Conservation (phyloP, 176 grass and related monocot genomes). For the Tillandsia fasciculata region DNA sequence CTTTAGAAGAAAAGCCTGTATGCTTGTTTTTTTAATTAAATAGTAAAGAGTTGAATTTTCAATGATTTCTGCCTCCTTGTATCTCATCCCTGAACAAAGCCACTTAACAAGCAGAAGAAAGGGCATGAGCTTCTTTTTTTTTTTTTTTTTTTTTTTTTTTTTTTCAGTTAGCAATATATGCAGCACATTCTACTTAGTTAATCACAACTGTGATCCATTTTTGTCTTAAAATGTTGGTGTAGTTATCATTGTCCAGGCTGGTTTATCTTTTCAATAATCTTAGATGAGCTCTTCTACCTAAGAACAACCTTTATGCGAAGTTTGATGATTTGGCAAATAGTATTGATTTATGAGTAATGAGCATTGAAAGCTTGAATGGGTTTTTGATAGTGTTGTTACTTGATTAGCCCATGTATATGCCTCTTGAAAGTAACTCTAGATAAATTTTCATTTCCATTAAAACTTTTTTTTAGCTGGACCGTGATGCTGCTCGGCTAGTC, state of each 20-base stretch:
- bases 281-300: background rate
- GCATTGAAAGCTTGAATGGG: background rate
- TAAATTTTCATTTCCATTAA: constrained; percentile 1
- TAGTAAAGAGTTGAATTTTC: too few relatives aligned
- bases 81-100: too few relatives aligned
- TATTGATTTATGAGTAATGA: background rate
- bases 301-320: background rate
- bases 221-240: background rate
- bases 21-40: too few relatives aligned
- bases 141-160: background rate
- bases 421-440: background rate
- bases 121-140: background rate
- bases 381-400: background rate
- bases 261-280: background rate
- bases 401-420: background rate
- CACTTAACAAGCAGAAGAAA: too few relatives aligned
- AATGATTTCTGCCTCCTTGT: too few relatives aligned
- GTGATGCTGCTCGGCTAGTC: constrained; percentile 68
- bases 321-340: background rate
- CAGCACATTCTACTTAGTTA: background rate
- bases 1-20: background rate
- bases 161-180: background rate
- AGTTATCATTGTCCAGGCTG: background rate
- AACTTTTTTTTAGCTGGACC: constrained; percentile 52
- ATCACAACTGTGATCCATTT: background rate